A percentile compares a stretch with the other conserved stretches of the same genome.
phyloP scores from a whole-genome alignment of 2,329 filamentous ascomycete species.

The Domatiomyces catenatus region DNA sequence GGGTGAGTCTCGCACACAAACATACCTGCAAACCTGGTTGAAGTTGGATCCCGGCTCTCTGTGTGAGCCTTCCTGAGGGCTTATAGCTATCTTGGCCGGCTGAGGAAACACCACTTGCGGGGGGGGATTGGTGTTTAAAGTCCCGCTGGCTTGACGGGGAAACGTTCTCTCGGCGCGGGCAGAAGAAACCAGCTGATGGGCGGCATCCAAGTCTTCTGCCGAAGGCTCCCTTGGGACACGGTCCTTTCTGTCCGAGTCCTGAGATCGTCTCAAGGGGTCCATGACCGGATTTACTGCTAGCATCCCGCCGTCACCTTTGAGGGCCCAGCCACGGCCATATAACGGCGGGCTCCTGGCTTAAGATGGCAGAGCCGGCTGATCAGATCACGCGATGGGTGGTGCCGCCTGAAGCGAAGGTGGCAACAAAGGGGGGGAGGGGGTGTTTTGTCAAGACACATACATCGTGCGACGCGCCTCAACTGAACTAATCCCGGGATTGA shows the following conservation, averaged over 20 bases:
- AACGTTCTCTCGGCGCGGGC: conserved; percentile 26
- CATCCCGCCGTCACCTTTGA: conserved; percentile 8
- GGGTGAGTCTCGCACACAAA: not conserved
- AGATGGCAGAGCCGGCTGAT: not conserved
- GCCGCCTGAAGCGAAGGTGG: not conserved
- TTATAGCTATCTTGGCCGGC: not conserved
- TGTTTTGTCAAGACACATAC: not conserved
- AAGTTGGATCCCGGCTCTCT: not conserved
- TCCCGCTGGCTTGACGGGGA: not conserved
- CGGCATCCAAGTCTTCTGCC: conserved; percentile 33
- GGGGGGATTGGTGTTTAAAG: not conserved
- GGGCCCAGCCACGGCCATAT: not conserved
- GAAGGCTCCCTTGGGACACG: conserved; percentile 26
- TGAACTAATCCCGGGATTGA: not conserved
- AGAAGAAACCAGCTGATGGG: conserved; percentile 33
- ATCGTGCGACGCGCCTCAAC: not conserved
- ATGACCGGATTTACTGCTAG: conserved; percentile 16
- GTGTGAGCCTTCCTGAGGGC: not conserved
- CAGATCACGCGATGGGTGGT: not conserved
- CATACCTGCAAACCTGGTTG: conserved; percentile 18
- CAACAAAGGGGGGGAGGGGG: not conserved
- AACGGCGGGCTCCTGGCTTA: not conserved
- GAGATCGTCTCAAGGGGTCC: conserved; percentile 13
- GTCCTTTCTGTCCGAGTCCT: not conserved
- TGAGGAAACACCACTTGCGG: not conserved